phyloP scores from a whole-genome alignment of 2,329 filamentous ascomycete species.

The Emergomyces africanus region DNA sequence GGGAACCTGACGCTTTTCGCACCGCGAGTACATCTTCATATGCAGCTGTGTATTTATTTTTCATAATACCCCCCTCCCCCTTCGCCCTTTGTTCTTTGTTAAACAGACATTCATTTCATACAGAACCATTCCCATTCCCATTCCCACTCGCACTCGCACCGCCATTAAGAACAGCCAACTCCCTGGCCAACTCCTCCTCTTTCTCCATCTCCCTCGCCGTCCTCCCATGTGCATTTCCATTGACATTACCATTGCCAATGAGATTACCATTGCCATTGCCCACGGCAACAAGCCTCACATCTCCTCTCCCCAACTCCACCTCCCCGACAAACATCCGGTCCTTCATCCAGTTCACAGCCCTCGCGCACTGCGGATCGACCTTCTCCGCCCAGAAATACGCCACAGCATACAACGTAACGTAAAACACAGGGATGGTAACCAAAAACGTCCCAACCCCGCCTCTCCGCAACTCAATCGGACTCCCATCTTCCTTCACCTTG shows the following conservation, averaged over 20 bases:
- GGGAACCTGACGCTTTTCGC: too few relatives aligned
- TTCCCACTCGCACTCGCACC: not conserved
- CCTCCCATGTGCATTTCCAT: not conserved
- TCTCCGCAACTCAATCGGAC: not conserved
- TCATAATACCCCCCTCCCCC: too few relatives aligned
- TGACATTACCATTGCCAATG: not conserved
- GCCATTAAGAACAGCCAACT: not conserved
- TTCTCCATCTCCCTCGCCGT: not conserved
- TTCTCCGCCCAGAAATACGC: conserved; percentile 8
- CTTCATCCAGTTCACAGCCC: conserved; percentile 4
- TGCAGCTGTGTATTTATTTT: too few relatives aligned
- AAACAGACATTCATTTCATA: too few relatives aligned
- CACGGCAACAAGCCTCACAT: not conserved
- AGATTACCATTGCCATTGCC: not conserved
- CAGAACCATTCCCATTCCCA: not conserved
- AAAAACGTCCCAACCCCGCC: conserved; percentile 1
- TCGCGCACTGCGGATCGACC: conserved; percentile 8
- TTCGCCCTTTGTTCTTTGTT: too few relatives aligned
- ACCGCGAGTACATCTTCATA: too few relatives aligned
- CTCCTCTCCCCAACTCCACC: not conserved
- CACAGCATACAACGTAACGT: conserved; percentile 6
- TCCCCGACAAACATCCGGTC: conserved; percentile 6
- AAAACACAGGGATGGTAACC: conserved; percentile 8
- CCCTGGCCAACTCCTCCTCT: not conserved
- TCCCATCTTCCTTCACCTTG: conserved; percentile 4